These are phyloP conservation scores for Sporisorium reilianum DNA, from an alignment of 1,284 basidiomycete genomes.

Conservation along the genomic window DNA sequence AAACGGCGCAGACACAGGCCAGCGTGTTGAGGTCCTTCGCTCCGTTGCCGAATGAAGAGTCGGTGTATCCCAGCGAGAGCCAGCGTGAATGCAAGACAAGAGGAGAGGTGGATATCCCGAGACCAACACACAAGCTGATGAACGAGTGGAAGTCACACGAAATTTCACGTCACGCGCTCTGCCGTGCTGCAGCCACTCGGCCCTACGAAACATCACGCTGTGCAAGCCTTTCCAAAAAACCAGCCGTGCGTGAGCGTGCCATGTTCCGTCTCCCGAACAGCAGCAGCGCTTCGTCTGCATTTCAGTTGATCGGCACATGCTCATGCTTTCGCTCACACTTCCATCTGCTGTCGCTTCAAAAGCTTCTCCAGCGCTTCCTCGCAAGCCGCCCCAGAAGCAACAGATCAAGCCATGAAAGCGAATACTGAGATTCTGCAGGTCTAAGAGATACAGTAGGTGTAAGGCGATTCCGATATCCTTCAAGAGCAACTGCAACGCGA, in stretches of 20 bases:
- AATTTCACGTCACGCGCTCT: background rate
- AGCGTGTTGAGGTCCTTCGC: too few relatives aligned
- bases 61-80: too few relatives aligned
- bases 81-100: background rate
- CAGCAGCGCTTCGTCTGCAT: background rate
- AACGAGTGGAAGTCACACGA: background rate
- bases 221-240: too few relatives aligned
- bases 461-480: background rate
- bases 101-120: background rate
- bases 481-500: background rate
- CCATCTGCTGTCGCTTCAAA: background rate
- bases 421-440: background rate
- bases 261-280: background rate
- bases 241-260: background rate
- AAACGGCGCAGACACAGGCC: background rate
- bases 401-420: background rate
- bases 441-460: background rate
- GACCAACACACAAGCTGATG: background rate
- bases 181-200: background rate
- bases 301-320: background rate
- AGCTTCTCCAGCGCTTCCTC: background rate
- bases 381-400: background rate
- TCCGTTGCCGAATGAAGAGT: background rate
- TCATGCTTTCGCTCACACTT: background rate
- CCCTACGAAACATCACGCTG: background rate